Percentiles rank a stretch among this genome's conserved stretches.
Evolutionary conservation across 202 grass and related monocot genomes (phyloP).

Genomic region (Setaria italica): DNA sequence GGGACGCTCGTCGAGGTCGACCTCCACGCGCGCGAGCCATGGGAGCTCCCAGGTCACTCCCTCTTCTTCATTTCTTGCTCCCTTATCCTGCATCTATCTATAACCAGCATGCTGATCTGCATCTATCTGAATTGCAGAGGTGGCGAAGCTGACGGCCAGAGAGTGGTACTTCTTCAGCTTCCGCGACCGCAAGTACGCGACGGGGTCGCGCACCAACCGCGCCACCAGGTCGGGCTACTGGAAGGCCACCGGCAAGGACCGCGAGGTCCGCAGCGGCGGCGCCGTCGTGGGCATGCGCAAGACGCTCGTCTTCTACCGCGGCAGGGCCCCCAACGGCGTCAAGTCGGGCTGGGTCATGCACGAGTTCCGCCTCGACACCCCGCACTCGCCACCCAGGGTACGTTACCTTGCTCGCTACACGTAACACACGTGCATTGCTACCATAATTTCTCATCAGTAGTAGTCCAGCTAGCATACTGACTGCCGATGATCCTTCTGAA

Average conservation of each 20-base stretch:
- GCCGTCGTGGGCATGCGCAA: slow-evolving; percentile 74
- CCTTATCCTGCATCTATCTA: neutral
- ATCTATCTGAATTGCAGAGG: slow-evolving; percentile 42
- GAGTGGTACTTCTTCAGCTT: slow-evolving; percentile 98
- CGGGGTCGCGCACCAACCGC: slow-evolving; percentile 69
- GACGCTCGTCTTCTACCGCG: slow-evolving; percentile 84
- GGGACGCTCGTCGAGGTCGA: slow-evolving; percentile 84
- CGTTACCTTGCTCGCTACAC: neutral
- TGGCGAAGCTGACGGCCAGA: slow-evolving; percentile 67
- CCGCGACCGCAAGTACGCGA: slow-evolving; percentile 77
- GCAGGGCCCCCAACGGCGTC: slow-evolving; percentile 70
- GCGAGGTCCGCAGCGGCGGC: slow-evolving; percentile 52
- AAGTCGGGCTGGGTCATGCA: slow-evolving; percentile 88
- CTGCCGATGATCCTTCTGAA: too few species aligned
- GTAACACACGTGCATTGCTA: too few species aligned
- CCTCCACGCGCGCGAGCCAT: slow-evolving; percentile 71
- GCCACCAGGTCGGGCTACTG: slow-evolving; percentile 81
- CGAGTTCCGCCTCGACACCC: slow-evolving; percentile 72
- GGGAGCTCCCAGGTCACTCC: slow-evolving; percentile 73
- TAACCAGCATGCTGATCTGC: neutral
- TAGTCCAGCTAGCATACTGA: too few species aligned
- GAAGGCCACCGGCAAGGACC: slow-evolving; percentile 94
- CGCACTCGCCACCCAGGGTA: slow-evolving; percentile 69
- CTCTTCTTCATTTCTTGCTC: neutral
- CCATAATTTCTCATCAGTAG: too few species aligned